These are phyloP conservation scores for Coniochaeta prunicola DNA, from an alignment of 2,329 filamentous ascomycete genomes.

Conservation along the genomic window DNA sequence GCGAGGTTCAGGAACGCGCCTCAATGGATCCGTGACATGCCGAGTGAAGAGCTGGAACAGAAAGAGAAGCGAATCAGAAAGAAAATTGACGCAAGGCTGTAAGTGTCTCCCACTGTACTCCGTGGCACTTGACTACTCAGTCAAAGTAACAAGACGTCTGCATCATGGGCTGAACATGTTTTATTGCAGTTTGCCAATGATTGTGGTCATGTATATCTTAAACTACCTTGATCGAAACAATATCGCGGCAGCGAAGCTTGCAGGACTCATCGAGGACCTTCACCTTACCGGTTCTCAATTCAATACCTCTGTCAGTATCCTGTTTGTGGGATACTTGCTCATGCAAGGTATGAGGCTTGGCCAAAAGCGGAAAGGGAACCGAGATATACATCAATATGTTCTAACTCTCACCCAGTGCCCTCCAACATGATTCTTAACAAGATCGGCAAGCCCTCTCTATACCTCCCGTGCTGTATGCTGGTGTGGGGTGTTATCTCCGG, in stretches of 20 bases:
- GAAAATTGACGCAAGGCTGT: no score
- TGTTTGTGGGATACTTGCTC: slow-evolving; percentile 42
- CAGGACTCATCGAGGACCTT: slow-evolving; percentile 38
- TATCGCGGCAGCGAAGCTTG: slow-evolving; percentile 33
- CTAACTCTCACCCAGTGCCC: slow-evolving; percentile 26
- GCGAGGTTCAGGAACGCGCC: no score
- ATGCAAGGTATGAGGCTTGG: slow-evolving; percentile 27
- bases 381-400: no score
- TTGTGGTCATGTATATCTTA: slow-evolving; percentile 59
- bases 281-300: slow-evolving; percentile 25
- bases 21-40: no score
- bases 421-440: slow-evolving; percentile 45
- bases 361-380: no score
- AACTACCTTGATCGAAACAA: slow-evolving; percentile 51
- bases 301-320: slow-evolving; percentile 38
- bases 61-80: no score
- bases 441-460: slow-evolving; percentile 31
- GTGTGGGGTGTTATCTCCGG: slow-evolving; percentile 35
- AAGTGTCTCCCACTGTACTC: no score
- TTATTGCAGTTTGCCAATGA: no score
- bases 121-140: no score
- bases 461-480: slow-evolving; percentile 31
- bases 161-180: no score
- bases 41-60: no score
- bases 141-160: no score